Evolutionary conservation across 2,329 filamentous ascomycete species (phyloP).

Genomic region (Diaporthe sp.): DNA sequence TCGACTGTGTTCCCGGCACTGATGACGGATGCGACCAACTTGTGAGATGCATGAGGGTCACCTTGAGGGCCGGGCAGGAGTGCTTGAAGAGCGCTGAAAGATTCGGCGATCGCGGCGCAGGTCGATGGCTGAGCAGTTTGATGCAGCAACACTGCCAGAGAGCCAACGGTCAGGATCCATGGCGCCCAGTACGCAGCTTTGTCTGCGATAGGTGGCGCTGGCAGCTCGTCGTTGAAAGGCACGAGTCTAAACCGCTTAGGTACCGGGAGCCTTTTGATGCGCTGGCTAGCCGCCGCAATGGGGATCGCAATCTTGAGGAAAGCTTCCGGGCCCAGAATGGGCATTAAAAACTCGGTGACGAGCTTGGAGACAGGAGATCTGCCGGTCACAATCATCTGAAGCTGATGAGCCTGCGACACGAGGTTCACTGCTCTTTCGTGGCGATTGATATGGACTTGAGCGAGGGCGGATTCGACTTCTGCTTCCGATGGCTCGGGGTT

Average conservation of each 20-base stretch:
- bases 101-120: not conserved
- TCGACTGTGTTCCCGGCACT: not conserved
- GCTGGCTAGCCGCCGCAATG: not conserved
- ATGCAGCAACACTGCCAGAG: not conserved
- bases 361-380: not conserved
- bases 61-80: not conserved
- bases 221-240: constrained; percentile 3
- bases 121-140: not conserved
- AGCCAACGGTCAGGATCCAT: not conserved
- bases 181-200: not conserved
- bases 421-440: not conserved
- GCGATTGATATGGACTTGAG: not conserved
- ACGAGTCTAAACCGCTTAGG: not conserved
- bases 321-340: not conserved
- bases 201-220: not conserved
- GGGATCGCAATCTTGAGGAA: not conserved
- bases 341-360: not conserved
- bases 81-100: not conserved
- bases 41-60: not conserved
- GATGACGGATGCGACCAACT: not conserved
- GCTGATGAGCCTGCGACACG: not conserved
- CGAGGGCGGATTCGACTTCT: not conserved
- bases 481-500: not conserved
- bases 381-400: not conserved
- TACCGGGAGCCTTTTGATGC: not conserved